These are phyloP conservation scores for Boeremia lycopersici DNA, from an alignment of 2,329 filamentous ascomycete genomes.

Conservation along the genomic window DNA sequence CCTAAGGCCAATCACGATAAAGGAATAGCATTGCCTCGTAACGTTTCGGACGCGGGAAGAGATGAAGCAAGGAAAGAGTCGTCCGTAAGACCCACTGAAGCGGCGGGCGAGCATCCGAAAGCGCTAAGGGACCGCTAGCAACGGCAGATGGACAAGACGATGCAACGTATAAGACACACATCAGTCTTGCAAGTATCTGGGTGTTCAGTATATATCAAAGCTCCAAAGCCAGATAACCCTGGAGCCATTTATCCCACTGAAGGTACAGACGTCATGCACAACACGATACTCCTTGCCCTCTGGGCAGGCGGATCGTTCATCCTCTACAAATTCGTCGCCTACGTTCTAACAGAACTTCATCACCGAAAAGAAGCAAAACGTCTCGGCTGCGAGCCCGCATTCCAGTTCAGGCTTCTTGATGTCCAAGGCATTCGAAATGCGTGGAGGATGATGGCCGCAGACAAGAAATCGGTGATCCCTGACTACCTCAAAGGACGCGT, in stretches of 20 bases:
- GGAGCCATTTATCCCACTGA: neutral
- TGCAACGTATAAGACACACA: neutral
- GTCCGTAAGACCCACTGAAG: neutral
- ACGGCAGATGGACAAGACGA: slow-evolving; percentile 3
- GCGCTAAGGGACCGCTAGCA: slow-evolving; percentile 7
- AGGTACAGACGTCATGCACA: slow-evolving; percentile 30
- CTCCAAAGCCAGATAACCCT: neutral
- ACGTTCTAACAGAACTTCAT: slow-evolving; percentile 36
- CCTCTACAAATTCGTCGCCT: slow-evolving; percentile 37
- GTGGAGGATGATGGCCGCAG: slow-evolving; percentile 44
- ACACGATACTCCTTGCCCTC: slow-evolving; percentile 33
- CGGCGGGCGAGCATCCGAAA: slow-evolving; percentile 7
- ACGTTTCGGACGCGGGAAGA: neutral
- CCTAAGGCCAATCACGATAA: neutral
- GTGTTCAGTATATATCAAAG: neutral
- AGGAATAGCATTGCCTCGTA: neutral
- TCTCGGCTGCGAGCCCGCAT: slow-evolving; percentile 52
- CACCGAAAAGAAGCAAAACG: slow-evolving; percentile 43
- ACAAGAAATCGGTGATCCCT: slow-evolving; percentile 42
- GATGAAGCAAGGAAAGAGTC: neutral
- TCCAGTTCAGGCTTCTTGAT: slow-evolving; percentile 50
- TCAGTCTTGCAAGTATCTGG: no score
- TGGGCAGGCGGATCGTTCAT: slow-evolving; percentile 40
- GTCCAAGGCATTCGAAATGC: slow-evolving; percentile 60
- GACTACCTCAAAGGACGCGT: slow-evolving; percentile 35